phyloP scores from a whole-genome alignment of 2,329 filamentous ascomycete species.

The Fusarium circinatum region DNA sequence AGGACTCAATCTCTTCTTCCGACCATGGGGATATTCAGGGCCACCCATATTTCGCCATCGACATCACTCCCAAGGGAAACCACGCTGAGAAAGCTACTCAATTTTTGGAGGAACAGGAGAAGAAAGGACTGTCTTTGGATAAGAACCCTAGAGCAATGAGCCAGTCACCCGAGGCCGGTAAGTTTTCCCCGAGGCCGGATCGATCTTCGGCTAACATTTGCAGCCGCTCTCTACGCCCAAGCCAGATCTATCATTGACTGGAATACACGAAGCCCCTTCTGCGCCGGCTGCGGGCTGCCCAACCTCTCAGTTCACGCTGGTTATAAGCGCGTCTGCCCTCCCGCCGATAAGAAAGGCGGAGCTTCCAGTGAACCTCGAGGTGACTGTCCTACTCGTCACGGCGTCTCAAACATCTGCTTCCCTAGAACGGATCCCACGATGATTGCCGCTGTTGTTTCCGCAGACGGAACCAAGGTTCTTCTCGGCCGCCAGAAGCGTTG shows the following conservation, averaged over 20 bases:
- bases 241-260: slow-evolving; percentile 90
- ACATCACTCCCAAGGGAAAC: slow-evolving; percentile 78
- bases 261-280: slow-evolving; percentile 94
- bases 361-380: slow-evolving; percentile 63
- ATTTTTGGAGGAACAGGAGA: slow-evolving; percentile 55
- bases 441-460: slow-evolving; percentile 90
- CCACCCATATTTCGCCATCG: slow-evolving; percentile 87
- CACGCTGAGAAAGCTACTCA: slow-evolving; percentile 70
- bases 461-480: slow-evolving; percentile 79
- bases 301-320: slow-evolving; percentile 84
- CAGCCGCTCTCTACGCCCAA: slow-evolving; percentile 91
- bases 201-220: slow-evolving; percentile 7
- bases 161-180: slow-evolving; percentile 71
- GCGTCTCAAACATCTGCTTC: slow-evolving; percentile 90
- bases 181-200: slow-evolving; percentile 23
- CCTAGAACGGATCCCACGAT: slow-evolving; percentile 94
- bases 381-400: slow-evolving; percentile 82
- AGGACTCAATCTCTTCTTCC: slow-evolving; percentile 39
- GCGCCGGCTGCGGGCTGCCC: slow-evolving; percentile 84
- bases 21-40: slow-evolving; percentile 78
- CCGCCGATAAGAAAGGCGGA: slow-evolving; percentile 68
- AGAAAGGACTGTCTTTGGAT: slow-evolving; percentile 71
- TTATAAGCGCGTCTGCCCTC: slow-evolving; percentile 82
- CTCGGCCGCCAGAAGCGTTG: slow-evolving; percentile 88
- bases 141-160: slow-evolving; percentile 72